Percentiles rank a stretch among this genome's conserved stretches.
Conservation (phyloP, 805 yeast species). For the Candida berthetii region DNA sequence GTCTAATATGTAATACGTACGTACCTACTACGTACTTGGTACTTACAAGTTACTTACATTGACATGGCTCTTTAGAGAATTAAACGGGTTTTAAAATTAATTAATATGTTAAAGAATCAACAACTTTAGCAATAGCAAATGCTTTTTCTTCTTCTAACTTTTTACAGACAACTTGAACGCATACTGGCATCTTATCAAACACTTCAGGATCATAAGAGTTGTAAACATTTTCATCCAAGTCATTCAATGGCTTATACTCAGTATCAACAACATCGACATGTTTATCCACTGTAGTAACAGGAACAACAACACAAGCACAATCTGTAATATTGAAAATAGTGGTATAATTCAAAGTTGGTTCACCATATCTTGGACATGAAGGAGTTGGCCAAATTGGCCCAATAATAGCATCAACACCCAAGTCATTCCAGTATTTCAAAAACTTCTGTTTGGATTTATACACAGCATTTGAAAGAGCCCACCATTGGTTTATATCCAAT, state of each 20-base stretch:
- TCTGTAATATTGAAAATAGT: constrained; percentile 28
- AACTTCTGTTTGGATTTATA: constrained; percentile 23
- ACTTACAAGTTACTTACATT: too few species aligned
- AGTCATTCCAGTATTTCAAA: constrained; percentile 29
- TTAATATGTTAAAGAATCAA: neutral
- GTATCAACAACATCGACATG: constrained; percentile 20
- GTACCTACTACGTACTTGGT: too few species aligned
- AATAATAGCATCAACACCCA: constrained; percentile 35
- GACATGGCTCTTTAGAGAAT: too few species aligned
- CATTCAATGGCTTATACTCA: constrained; percentile 17
- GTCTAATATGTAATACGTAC: too few species aligned
- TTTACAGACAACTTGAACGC: constrained; percentile 43
- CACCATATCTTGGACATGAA: constrained; percentile 23
- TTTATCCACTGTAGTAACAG: constrained; percentile 30
- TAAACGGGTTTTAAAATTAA: too few species aligned
- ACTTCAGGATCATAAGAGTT: constrained; percentile 26
- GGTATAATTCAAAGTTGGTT: constrained; percentile 30
- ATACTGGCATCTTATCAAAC: constrained; percentile 35
- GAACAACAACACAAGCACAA: constrained; percentile 30
- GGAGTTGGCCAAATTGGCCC: constrained; percentile 29
- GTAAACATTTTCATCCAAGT: constrained; percentile 22
- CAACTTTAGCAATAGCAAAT: neutral
- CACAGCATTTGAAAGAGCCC: constrained; percentile 26
- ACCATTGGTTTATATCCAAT: constrained; percentile 19
- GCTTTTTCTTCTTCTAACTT: constrained; percentile 47